Percentiles rank a stretch among this genome's conserved stretches.
Evolutionary conservation across 192 early-diverging fungal species (phyloP).

Genomic region (Backusella morwellensis): DNA sequence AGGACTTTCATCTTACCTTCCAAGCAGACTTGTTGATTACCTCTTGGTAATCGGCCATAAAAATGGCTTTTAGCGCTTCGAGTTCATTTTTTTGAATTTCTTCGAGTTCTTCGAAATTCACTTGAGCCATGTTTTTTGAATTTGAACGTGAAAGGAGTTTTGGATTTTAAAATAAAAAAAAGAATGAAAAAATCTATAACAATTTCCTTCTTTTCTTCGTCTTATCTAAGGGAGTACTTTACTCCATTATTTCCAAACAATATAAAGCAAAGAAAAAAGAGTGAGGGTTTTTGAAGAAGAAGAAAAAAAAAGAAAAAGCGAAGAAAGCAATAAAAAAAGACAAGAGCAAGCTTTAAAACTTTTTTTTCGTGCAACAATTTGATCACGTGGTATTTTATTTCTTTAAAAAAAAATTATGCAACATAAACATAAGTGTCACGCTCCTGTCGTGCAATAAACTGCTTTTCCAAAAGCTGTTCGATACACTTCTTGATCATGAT

Average conservation of each 20-base stretch:
- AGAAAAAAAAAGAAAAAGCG: not conserved
- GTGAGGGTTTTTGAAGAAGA: not conserved
- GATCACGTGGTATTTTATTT: not conserved
- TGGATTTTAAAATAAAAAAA: conserved; percentile 5
- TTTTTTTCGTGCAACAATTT: not conserved
- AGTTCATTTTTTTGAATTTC: conserved; percentile 73
- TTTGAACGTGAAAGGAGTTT: not conserved
- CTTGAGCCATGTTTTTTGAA: not conserved
- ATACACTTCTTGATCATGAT: conserved; percentile 82
- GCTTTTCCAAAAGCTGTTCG: conserved; percentile 82
- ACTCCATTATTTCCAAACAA: not conserved
- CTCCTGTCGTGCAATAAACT: conserved; percentile 69
- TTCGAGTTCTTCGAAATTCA: conserved; percentile 49
- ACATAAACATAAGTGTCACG: conserved; percentile 68
- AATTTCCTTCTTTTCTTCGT: not conserved
- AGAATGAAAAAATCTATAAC: not conserved
- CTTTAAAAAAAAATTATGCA: conserved; percentile 40
- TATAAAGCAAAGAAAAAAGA: not conserved
- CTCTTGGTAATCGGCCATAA: conserved; percentile 56
- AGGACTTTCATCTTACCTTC: conserved; percentile 37
- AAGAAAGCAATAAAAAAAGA: not conserved
- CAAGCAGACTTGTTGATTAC: conserved; percentile 47
- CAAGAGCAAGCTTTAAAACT: not conserved
- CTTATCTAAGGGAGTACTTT: conserved; percentile 4
- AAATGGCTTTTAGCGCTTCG: conserved; percentile 64